Evolutionary conservation across 1,284 basidiomycete species (phyloP), one percentile per base, ranked within the genome.

Genomic region (Malassezia vespertilionis): DNA sequence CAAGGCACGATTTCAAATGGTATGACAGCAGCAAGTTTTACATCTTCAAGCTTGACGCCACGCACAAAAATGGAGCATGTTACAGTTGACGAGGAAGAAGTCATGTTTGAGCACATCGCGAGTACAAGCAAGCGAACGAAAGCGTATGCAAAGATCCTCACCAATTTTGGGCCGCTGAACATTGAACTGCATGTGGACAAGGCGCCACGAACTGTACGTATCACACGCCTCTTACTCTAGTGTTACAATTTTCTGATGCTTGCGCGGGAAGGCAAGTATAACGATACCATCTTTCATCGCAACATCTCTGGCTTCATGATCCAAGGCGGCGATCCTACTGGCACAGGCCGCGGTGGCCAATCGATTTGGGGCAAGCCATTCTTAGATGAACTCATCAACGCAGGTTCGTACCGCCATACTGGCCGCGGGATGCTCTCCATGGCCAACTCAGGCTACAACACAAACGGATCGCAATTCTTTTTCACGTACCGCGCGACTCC

Each of bases 221-320:
- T 17, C 14, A 18, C 20, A 23, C 9, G n/a, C 11, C 12, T 24
- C 9, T 18, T 33, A 21, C 20, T 27, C 5, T 40, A 46, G 33
- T 65, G 89, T 63, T 97, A 95, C 72, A 97, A 97, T 72, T 97
- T 96, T 72, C 74, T 97, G 15, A 84, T 84, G 33, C 57, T 62
- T 8, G 56, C 48, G 44, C 54, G 49, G 42, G 75, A 81, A 27
- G 88, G 89, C 3, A 87, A 89, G 60, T 99, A 96, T 69, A 82
- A 95, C 60, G 76, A 86, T 59, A 82, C 80, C 52, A 56, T 69
- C 24, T 99, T 97, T 72, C 91, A 99, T 68, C 81, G 91, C 27
- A 76, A 93, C 38, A 87, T 99, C 11, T 89, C 89, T 5, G 90
- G 86, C 0, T 99, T 99, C 69, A 97, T 99, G 93, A 79, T 89